Conservation (phyloP, 805 yeast species). For the Candida xyloterini region DNA sequence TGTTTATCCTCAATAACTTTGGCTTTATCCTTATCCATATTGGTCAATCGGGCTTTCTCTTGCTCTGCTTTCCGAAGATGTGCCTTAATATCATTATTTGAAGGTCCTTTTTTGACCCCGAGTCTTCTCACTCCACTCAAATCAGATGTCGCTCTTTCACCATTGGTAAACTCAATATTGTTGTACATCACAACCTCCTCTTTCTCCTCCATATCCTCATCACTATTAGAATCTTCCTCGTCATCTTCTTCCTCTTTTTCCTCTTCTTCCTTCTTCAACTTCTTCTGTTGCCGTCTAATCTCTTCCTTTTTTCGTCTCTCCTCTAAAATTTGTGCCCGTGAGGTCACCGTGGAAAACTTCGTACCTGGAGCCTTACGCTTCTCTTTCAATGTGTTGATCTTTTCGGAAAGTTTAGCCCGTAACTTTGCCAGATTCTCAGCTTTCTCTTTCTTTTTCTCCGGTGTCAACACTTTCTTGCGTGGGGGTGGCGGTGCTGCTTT, state of each 20-base stretch:
- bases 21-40: slow-evolving; percentile 60
- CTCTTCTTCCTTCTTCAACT: slow-evolving; percentile 27
- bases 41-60: slow-evolving; percentile 61
- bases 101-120: slow-evolving; percentile 75
- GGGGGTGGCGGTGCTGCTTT: neutral
- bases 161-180: slow-evolving; percentile 79
- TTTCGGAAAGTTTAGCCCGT: slow-evolving; percentile 73
- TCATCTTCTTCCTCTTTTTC: slow-evolving; percentile 34
- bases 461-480: slow-evolving; percentile 32
- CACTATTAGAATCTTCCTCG: slow-evolving; percentile 21
- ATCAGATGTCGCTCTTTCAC: slow-evolving; percentile 75
- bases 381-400: slow-evolving; percentile 65
- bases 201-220: slow-evolving; percentile 32
- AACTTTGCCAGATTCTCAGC: slow-evolving; percentile 61
- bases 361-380: slow-evolving; percentile 92
- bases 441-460: slow-evolving; percentile 49
- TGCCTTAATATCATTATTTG: slow-evolving; percentile 77
- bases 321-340: slow-evolving; percentile 75
- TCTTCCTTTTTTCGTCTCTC: slow-evolving; percentile 53
- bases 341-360: slow-evolving; percentile 77
- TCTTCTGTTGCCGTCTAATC: slow-evolving; percentile 33
- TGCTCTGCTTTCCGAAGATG: slow-evolving; percentile 75
- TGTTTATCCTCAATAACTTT: slow-evolving; percentile 63
- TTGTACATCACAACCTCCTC: slow-evolving; percentile 65
- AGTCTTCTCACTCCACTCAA: slow-evolving; percentile 52